Evolutionary conservation across 2,329 filamentous ascomycete genomes (phyloP), one percentile per base, ranked within the genome.

Genomic region (Fusarium sulawesiense): DNA sequence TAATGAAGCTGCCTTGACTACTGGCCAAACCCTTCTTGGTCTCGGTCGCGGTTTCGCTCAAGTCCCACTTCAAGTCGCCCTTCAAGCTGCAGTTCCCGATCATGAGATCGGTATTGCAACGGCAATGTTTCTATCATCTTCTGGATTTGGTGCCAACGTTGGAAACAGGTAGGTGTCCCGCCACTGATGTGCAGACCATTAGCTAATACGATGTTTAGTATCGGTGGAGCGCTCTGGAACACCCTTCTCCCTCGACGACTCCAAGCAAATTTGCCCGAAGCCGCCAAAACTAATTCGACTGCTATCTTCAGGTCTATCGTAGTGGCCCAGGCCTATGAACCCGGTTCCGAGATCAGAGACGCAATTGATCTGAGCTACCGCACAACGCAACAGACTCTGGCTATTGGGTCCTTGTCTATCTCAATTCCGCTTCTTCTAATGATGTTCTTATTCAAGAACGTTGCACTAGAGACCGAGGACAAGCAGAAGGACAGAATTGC

Each of bases 251-350:
- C 34, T n/a, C 34, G 34, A 12, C 1, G 10, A n/a, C 34, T 37
- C 3, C 34, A 12, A 1, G 34, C 3, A 7, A 37, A 37, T n/a
- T 3, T 37, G 0, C 34, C 34, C 0, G 18, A 37, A 37, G 34
- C 12, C 6, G 25, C 45, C 21, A 68, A 68, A 23, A 50, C 32
- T 0, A 71, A 70, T 16, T 63, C 69, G 7, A 46, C 56, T 4
- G 32, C 44, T 3, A 76, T 77, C 21, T 76, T 74, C 54, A 60
- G 65, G 2, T 76, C 73, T 10, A 72, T 77, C 11, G 74, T 76
- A 7, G 66, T 66, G 2, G 74, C 74, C 3, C 64, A 74, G 34
- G 71, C 60, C 34, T 45, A 68, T 21, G 32, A 59, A 3, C 8
- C 30, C 4, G 65, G 65, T 4, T 63, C 45, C 0, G 30, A 46